Evolutionary conservation across 139 green algal genomes (phyloP), one percentile per base, ranked within the genome.

Genomic region (Picochlorum sp.): DNA sequence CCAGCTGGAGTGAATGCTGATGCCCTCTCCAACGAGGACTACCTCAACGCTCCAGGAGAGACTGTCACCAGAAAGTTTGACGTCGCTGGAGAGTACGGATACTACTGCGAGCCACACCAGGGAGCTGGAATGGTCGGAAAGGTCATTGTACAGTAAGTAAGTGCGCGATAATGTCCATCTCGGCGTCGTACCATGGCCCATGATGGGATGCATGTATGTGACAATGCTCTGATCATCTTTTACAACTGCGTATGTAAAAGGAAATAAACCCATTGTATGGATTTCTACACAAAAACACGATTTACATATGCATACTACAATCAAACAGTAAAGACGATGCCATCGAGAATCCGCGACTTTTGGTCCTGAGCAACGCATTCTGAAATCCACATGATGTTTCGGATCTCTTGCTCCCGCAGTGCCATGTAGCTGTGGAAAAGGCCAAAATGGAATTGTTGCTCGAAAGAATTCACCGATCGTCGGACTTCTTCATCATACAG

Each of bases 21-120:
- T 52, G 77, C 79, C 41, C 78, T 97, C 76, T 88, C 75, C 73
- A 79, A 84, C 69, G 85, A 92, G 50, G 90, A 96, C 74, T 83
- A 86, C 71, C 70, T 96, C 30, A 96, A 97, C 82, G 88, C 86
- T 71, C 85, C 88, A 28, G 88, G 88, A 37, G 88, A 97, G 83
- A 85, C 56, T 21, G 82, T 76, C 76, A 74, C 63, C 49, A 63
- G 83, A 63, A 96, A 86, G 69, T 76, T 97, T 44, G 62, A 68
- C 73, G 73, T 70, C 28, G 31, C 85, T 9, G 90, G 90, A 70
- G 65, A 51, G 34, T 97, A 96, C 85, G 68, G 76, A 51, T 95
- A 90, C 85, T 96, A 93, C 89, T 97, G 90, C 88, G 90, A 95
- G 83, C 90, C 90, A 71, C 90, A 97, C 81, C 84, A 91, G 80